A percentile compares a stretch with the other conserved stretches of the same genome.
Evolutionary conservation across 495 filamentous ascomycete species (phyloP).

Genomic region (Neurospora sp.): DNA sequence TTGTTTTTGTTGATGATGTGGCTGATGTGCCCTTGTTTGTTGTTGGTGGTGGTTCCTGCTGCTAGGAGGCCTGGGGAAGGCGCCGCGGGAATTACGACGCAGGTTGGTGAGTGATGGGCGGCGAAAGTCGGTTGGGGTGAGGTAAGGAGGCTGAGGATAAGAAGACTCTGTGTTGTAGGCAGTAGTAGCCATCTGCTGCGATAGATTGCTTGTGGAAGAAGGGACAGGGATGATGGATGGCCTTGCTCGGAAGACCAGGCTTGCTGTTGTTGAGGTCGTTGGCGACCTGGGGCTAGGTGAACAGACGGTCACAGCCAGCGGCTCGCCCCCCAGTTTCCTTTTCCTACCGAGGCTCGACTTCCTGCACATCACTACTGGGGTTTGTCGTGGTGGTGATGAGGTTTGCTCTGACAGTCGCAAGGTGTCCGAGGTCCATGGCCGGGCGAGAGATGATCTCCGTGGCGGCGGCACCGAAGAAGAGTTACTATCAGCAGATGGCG

Average conservation of each 20-base stretch:
- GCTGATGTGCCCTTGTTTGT: neutral
- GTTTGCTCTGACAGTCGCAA: neutral
- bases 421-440: neutral
- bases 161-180: neutral
- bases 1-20: neutral
- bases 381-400: neutral
- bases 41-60: neutral
- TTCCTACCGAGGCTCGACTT: neutral
- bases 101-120: constrained; percentile 10
- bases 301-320: neutral
- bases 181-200: neutral
- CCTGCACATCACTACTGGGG: neutral
- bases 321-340: neutral
- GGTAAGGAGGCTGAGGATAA: neutral
- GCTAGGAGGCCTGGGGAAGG: constrained; percentile 7
- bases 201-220: neutral
- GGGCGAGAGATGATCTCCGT: neutral
- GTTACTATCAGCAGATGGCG: neutral
- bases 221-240: neutral
- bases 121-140: neutral
- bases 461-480: neutral
- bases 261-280: neutral
- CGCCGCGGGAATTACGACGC: constrained; percentile 9
- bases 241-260: neutral
- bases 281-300: neutral